phyloP scores from a whole-genome alignment of 441 rosid genomes.

The Adansonia madagascariensis region DNA sequence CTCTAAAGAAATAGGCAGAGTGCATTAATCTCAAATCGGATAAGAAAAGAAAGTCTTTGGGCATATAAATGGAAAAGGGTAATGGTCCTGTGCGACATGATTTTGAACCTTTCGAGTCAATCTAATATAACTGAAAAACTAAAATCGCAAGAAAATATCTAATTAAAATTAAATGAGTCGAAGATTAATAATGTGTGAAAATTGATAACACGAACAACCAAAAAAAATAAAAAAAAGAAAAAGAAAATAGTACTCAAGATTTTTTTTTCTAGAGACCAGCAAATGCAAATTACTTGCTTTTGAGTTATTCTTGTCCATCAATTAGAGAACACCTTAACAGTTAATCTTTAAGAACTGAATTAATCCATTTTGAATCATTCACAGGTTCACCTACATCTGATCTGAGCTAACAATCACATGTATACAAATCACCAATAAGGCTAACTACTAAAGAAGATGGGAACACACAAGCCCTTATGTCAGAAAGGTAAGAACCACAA shows the following conservation, averaged over 20 bases:
- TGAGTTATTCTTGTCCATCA: neutral
- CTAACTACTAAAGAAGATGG: neutral
- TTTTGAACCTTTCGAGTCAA: neutral
- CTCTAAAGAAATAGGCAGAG: no score
- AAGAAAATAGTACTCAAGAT: neutral
- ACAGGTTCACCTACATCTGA: neutral
- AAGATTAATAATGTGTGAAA: neutral
- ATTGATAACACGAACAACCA: neutral
- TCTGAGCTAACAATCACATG: neutral
- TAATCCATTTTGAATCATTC: neutral
- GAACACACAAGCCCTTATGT: neutral
- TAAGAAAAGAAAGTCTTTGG: no score
- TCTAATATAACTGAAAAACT: neutral
- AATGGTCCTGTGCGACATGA: neutral
- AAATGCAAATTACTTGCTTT: neutral
- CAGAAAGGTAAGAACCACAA: neutral
- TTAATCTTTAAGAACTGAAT: neutral
- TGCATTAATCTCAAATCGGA: no score
- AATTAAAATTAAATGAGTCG: slow-evolving; percentile 4
- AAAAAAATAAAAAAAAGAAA: neutral
- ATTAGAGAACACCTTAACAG: neutral
- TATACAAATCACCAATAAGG: neutral
- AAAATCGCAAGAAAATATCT: neutral
- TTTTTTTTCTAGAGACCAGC: neutral
- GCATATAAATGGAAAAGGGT: no score